Conservation (phyloP, 108 stramenopile genomes). For the Nitzschia inconspicua region DNA sequence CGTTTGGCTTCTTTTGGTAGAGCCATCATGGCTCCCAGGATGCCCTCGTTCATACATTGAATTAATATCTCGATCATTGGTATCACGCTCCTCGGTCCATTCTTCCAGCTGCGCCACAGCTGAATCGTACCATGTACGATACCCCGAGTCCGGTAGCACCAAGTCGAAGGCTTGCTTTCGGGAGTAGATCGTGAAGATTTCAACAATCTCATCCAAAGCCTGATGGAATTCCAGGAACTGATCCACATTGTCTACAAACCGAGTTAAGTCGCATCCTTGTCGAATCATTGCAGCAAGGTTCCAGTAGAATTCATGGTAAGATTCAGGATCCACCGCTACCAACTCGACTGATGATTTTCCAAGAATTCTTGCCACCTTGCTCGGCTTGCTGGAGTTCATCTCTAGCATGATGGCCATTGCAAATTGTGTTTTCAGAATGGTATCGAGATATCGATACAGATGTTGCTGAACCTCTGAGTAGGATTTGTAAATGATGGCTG, state of each 20-base stretch:
- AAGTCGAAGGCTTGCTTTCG: too few relatives aligned
- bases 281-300: constrained; percentile 26
- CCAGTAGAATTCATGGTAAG: constrained; percentile 28
- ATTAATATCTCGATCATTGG: too few relatives aligned
- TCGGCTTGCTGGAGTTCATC: constrained; percentile 5
- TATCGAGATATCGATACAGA: constrained; percentile 22
- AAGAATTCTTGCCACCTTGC: constrained; percentile 23
- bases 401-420: constrained; percentile 35
- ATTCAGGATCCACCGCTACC: constrained; percentile 16
- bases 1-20: too few relatives aligned
- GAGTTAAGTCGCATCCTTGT: constrained; percentile 10
- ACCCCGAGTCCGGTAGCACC: too few relatives aligned
- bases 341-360: constrained; percentile 23
- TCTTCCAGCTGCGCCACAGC: too few relatives aligned
- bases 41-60: too few relatives aligned
- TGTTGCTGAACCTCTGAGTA: constrained; percentile 29
- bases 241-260: constrained; percentile 12
- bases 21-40: too few relatives aligned
- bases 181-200: too few relatives aligned
- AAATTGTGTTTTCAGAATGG: constrained; percentile 29
- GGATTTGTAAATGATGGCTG: constrained; percentile 23
- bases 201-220: constrained; percentile 36
- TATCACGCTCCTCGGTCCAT: too few relatives aligned
- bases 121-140: too few relatives aligned
- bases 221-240: constrained; percentile 32